Evolutionary conservation across 768 basidiomycete genomes (phyloP).

Genomic region (Tephrocybe rancida): DNA sequence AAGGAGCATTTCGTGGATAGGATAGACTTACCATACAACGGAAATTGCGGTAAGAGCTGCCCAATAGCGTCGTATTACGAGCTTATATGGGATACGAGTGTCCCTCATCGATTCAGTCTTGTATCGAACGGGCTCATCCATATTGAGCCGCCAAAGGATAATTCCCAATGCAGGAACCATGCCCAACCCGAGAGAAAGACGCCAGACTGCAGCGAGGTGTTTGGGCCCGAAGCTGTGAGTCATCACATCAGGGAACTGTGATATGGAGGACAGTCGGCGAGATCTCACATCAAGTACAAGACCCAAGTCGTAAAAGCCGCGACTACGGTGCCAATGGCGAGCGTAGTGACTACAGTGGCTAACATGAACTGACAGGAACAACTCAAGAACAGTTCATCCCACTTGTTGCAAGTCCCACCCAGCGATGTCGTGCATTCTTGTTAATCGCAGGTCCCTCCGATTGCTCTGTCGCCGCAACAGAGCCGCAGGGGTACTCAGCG

Average conservation of each 20-base stretch:
- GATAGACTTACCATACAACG: conserved; percentile 62
- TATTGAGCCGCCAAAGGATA: conserved; percentile 81
- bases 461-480: conserved; percentile 85
- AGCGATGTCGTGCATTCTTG: conserved; percentile 79
- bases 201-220: conserved; percentile 86
- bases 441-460: conserved; percentile 78
- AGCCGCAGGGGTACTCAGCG: conserved; percentile 88
- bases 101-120: conserved; percentile 79
- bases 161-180: conserved; percentile 76
- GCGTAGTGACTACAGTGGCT: conserved; percentile 66
- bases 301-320: conserved; percentile 81
- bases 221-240: conserved; percentile 62
- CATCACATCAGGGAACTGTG: not conserved
- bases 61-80: conserved; percentile 85
- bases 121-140: conserved; percentile 79
- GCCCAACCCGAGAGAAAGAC: conserved; percentile 82
- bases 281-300: conserved; percentile 81
- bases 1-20: not conserved
- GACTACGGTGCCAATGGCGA: conserved; percentile 78
- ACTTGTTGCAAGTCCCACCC: conserved; percentile 91
- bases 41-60: conserved; percentile 68
- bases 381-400: not conserved
- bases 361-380: not conserved
- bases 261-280: not conserved
- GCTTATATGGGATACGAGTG: conserved; percentile 69